A percentile compares a stretch with the other conserved stretches of the same genome.
phyloP scores from a whole-genome alignment of 108 stramenopile genomes.

The Cyclotella choctawhatcheeana region DNA sequence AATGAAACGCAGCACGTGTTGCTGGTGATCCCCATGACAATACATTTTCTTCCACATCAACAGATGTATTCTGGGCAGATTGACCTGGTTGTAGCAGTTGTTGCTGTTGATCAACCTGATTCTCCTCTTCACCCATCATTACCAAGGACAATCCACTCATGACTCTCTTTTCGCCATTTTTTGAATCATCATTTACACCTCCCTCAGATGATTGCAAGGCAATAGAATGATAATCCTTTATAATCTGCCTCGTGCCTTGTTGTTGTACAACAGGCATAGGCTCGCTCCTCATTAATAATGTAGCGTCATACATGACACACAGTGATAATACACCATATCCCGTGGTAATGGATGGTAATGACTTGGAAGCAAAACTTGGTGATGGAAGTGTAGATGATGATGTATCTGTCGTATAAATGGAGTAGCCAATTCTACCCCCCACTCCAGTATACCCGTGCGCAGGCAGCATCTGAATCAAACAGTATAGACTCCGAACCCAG shows the following conservation, averaged over 20 bases:
- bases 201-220: not conserved
- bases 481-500: conserved; percentile 69
- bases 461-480: conserved; percentile 73
- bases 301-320: conserved; percentile 66
- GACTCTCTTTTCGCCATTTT: conserved; percentile 10
- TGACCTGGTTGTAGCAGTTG: not conserved
- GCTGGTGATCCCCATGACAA: conserved; percentile 27
- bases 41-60: not conserved
- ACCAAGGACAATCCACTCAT: conserved; percentile 56
- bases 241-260: conserved; percentile 11
- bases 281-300: conserved; percentile 34
- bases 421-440: conserved; percentile 28
- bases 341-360: conserved; percentile 50
- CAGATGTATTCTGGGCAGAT: not conserved
- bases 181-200: too few relatives aligned
- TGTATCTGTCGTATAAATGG: conserved; percentile 56
- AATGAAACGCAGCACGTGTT: conserved; percentile 53
- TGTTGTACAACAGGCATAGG: not conserved
- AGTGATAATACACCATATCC: conserved; percentile 64
- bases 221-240: conserved; percentile 46
- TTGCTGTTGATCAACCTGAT: not conserved
- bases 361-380: conserved; percentile 40
- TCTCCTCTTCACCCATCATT: conserved; percentile 44
- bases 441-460: conserved; percentile 49
- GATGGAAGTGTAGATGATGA: conserved; percentile 46